These are phyloP conservation scores for Wallacemonas rigidus DNA, from an alignment of 208 protist genomes.

Conservation along the genomic window DNA sequence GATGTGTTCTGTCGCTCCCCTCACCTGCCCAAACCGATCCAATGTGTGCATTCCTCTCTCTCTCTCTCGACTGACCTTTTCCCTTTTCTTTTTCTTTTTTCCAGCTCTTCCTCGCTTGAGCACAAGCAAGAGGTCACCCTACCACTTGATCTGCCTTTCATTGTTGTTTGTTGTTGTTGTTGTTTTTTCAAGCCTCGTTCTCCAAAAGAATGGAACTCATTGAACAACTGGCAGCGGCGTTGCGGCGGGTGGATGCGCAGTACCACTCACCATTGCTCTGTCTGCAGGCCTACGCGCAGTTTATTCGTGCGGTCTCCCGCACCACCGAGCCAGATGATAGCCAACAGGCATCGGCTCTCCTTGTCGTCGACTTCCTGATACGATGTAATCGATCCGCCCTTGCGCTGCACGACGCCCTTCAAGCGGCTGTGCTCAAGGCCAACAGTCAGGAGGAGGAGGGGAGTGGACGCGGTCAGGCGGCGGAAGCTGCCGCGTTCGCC, in stretches of 20 bases:
- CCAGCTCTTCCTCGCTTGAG: neutral
- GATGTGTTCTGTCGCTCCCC: no score
- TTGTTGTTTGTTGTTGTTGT: neutral
- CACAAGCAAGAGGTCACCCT: neutral
- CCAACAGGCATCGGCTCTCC: neutral
- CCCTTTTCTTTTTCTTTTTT: neutral
- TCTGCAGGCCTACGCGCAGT: conserved; percentile 1
- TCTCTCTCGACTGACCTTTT: neutral
- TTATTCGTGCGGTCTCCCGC: neutral
- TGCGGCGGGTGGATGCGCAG: conserved; percentile 9
- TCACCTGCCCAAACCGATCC: no score
- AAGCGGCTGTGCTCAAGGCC: conserved; percentile 3
- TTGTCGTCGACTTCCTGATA: conserved; percentile 10
- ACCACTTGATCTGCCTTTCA: neutral
- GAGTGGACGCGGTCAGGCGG: no score
- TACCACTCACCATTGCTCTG: conserved; percentile 13
- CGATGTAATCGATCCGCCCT: conserved; percentile 12
- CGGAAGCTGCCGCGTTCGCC: neutral
- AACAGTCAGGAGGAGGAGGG: neutral
- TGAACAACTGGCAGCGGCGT: neutral
- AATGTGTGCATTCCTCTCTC: neutral
- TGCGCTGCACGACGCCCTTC: neutral
- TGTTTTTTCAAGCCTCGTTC: neutral
- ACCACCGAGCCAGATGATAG: neutral
- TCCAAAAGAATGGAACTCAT: neutral